Conservation (phyloP, 1,284 basidiomycete genomes). For the Cystobasidium slooffiae region DNA sequence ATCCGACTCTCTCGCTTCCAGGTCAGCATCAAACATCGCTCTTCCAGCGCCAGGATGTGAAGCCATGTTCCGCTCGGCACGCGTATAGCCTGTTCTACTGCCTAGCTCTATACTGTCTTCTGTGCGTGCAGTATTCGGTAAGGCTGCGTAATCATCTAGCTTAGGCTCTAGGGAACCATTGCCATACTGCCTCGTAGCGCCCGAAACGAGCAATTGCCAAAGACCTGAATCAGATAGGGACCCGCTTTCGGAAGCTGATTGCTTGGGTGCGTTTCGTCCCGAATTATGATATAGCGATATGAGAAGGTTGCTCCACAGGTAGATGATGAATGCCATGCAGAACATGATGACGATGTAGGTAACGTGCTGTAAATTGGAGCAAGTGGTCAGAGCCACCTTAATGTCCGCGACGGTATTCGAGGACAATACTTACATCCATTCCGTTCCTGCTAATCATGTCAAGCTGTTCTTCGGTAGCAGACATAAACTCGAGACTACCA, state of each 20-base stretch:
- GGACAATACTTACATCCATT: constrained; percentile 45
- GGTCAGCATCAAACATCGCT: constrained; percentile 9
- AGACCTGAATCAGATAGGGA: background rate
- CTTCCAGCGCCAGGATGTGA: background rate
- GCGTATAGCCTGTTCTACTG: background rate
- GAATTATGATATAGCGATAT: constrained; percentile 62
- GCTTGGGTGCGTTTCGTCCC: constrained; percentile 27
- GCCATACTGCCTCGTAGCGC: constrained; percentile 17
- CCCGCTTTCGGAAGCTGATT: background rate
- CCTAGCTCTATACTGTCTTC: constrained; percentile 29
- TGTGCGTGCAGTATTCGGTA: background rate
- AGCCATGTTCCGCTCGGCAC: background rate
- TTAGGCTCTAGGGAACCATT: constrained; percentile 4
- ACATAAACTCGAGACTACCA: constrained; percentile 76
- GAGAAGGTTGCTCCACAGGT: constrained; percentile 69
- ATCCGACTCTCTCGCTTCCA: background rate
- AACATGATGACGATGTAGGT: constrained; percentile 78
- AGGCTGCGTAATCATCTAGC: background rate
- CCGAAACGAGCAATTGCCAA: constrained; percentile 7
- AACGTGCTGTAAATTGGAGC: constrained; percentile 63
- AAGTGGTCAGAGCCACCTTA: constrained; percentile 57
- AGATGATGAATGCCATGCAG: constrained; percentile 64
- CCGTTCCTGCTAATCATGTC: constrained; percentile 60
- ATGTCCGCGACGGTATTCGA: constrained; percentile 55
- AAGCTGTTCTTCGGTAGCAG: constrained; percentile 87